Conservation (phyloP, 1,139 yeast genomes). For the Groenewaldozyma auringiensis region DNA sequence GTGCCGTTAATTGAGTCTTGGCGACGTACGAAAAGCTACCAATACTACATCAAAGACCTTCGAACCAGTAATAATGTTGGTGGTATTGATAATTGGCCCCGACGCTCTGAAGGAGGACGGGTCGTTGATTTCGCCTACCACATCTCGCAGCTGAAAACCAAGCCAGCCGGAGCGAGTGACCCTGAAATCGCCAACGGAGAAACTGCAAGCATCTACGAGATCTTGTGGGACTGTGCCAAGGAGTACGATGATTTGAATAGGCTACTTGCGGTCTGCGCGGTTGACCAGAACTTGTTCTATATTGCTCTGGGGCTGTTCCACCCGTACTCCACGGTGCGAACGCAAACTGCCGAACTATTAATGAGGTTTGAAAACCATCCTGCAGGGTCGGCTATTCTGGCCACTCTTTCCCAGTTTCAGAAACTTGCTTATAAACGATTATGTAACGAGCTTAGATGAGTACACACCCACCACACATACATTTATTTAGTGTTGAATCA, state of each 20-base stretch:
- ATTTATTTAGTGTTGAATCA: too few species aligned
- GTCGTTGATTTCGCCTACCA: conserved; percentile 30
- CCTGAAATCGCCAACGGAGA: conserved; percentile 26
- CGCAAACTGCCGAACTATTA: conserved; percentile 25
- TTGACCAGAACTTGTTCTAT: conserved; percentile 23
- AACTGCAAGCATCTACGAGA: conserved; percentile 23
- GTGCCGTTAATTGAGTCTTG: conserved; percentile 31
- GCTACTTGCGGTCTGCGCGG: conserved; percentile 25
- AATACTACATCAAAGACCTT: conserved; percentile 22
- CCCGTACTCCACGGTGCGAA: conserved; percentile 25
- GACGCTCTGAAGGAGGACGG: conserved; percentile 4
- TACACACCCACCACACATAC: too few species aligned
- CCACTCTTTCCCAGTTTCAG: conserved; percentile 25
- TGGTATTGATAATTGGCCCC: conserved; percentile 5
- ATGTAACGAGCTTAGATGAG: conserved; percentile 8
- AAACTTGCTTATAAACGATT: conserved; percentile 25
- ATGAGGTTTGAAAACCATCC: conserved; percentile 27
- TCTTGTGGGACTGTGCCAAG: conserved; percentile 23
- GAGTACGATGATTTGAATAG: conserved; percentile 30
- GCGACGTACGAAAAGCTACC: conserved; percentile 27
- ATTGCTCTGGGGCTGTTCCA: conserved; percentile 33
- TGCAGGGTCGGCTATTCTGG: conserved; percentile 28
- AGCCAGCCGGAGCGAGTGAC: conserved; percentile 2
- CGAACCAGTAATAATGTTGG: conserved; percentile 1
- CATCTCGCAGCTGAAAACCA: conserved; percentile 25